Evolutionary conservation across 2,329 filamentous ascomycete genomes (phyloP), one percentile per base, ranked within the genome.

Genomic region (Sordariomycetes sp.): DNA sequence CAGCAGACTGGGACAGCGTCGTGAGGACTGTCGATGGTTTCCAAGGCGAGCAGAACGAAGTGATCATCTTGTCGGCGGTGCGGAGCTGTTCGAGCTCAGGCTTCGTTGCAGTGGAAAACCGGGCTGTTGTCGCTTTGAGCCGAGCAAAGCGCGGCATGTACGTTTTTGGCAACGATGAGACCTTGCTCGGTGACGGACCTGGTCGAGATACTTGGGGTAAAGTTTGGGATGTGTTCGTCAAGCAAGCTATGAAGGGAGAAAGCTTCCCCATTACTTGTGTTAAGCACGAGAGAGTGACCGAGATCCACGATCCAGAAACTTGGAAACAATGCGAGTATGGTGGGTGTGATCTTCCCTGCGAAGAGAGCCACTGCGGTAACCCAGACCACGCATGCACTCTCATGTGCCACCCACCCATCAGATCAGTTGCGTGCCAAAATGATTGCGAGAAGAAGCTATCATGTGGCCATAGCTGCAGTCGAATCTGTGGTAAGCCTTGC

Each of bases 11-110:
- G 48, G 80, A 80, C 3, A 21, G 26, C 12, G 31, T 33, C 18
- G 79, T 94, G 2, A 73, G 75, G 21, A 94, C 87, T 0, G 84
- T 95, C 0, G 88, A 94, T 48, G 85, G 82, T 0, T 94, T 90
- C 48, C 87, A 94, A 53, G 87, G 87, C 10, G 86, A 94, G 46
- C 86, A 94, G 51, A 94, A 94, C 41, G 82, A 88, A 17, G 66
- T 94, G 8, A 68, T 95, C 8, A 52, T 94, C 3, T 61, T 94
- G 0, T 94, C 87, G 0, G 62, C 94, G 0, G 86, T 92, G 4
- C 73, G 88, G 28, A 87, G 80, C 42, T 82, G 80, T 23, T 42
- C 50, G 2, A 46, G 59, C 2, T 49, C 59, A 20, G 88, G 88
- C 0, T 95, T 94, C 44, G 63, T 94, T 2, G 65, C 70, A 2